Conservation (phyloP, 2,329 filamentous ascomycete species). For the Torrubiella hemipterigena region DNA sequence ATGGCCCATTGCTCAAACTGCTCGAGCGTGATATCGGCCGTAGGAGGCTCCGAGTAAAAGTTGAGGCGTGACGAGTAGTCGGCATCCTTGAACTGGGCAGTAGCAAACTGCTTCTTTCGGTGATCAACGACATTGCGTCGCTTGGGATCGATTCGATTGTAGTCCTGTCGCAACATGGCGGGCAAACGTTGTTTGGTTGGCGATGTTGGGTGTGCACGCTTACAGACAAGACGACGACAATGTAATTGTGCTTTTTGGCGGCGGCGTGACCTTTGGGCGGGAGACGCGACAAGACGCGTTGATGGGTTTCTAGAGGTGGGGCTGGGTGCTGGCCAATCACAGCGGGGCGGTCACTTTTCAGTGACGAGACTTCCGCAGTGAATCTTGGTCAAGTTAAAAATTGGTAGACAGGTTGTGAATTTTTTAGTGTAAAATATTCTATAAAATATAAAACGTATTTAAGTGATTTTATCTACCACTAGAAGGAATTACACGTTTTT, state of each 20-base stretch:
- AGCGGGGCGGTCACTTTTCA: no score
- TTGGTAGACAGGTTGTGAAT: no score
- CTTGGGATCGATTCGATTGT: slow-evolving; percentile 52
- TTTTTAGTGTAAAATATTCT: no score
- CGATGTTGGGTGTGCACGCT: background rate
- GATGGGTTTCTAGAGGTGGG: no score
- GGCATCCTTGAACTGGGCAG: slow-evolving; percentile 62
- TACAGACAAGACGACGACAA: slow-evolving; percentile 6
- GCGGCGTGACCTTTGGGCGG: slow-evolving; percentile 6
- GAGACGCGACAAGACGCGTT: slow-evolving; percentile 23
- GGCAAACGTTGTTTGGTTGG: background rate
- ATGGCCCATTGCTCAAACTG: slow-evolving; percentile 99
- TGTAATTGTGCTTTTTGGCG: slow-evolving; percentile 2
- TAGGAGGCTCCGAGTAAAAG: slow-evolving; percentile 81
- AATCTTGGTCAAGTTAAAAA: no score
- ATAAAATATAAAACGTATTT: no score
- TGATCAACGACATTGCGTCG: slow-evolving; percentile 64
- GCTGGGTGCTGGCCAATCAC: no score
- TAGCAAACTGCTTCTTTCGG: slow-evolving; percentile 78
- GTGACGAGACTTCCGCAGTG: no score
- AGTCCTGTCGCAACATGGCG: slow-evolving; percentile 37
- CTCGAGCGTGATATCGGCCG: slow-evolving; percentile 87
- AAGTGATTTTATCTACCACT: no score
- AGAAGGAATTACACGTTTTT: no score
- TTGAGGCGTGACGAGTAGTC: slow-evolving; percentile 81